Base-by-base conservation (phyloP, 176 grass and related monocot species). In the Alloteropsis semialata region DNA sequence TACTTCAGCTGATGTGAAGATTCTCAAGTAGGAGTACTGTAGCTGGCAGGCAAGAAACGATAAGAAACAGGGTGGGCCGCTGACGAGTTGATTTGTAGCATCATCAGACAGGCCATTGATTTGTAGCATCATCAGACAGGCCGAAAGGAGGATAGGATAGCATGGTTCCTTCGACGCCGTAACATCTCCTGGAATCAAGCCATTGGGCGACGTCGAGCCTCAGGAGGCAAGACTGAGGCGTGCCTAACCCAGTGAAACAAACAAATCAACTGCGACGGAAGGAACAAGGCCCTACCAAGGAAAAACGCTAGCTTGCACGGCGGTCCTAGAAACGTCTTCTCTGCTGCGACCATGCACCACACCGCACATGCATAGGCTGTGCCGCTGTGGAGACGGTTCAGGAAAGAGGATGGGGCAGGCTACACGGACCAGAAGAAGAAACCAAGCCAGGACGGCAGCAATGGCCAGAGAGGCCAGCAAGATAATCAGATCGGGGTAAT, bases 371-470 rank as follows among this genome's bases (percentile, higher is more conserved):
- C 77, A 49, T 65, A 72, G 74, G 64, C 79, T 59, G 49, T 53
- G 49, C 49, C 18, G 9, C 49, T 21, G 74, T 67, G 60, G 41
- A 66, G 69, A 68, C 33, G 84, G 68, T 83, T 65, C 79, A 83
- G 73, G 36, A 53, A 44, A 76, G 71, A 81, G 54, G 43, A 64
- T 71, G 74, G 13, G 45, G 74, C 74, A 8, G 42, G 75, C 55
- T 59, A 81, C 81, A 77, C 71, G 38, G 65, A 18, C 42, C 79
- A 11, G 59, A 74, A 61, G 76, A 71, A 85, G 88, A 57, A 82
- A 82, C 56, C 78, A 25, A 48, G 50, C 36, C 78, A 77, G 72
- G 73, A 65, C 65, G 69, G 43, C 61, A 76, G 82, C 43, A 24
- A 42, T 76, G 25, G 57, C 8, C 42, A 59, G 53, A 21, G 27